Evolutionary conservation across 441 rosid species (phyloP).

Genomic region (Gossypium davidsonii): DNA sequence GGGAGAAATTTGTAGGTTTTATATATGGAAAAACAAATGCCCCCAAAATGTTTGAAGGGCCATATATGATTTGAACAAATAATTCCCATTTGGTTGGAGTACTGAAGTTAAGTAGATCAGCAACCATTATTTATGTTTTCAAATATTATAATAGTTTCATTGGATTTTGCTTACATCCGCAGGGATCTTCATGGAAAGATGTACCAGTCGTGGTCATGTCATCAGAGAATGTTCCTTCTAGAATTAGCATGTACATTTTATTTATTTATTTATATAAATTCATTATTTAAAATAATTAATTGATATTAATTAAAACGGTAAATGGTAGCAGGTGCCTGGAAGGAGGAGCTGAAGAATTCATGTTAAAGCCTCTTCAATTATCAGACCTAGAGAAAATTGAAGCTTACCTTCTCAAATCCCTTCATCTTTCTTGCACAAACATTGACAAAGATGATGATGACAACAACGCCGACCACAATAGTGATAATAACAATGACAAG

Average conservation of each 20-base stretch:
- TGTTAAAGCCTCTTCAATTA: slow-evolving; percentile 32
- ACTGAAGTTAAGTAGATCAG: no score
- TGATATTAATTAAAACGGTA: not conserved
- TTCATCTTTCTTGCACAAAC: slow-evolving; percentile 8
- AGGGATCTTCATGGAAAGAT: slow-evolving; percentile 39
- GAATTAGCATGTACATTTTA: slow-evolving; percentile 29
- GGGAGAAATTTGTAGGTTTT: no score
- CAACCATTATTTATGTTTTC: no score
- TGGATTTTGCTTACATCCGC: not conserved
- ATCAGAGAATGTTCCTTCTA: slow-evolving; percentile 39
- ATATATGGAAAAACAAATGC: no score
- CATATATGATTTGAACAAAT: no score
- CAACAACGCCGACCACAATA: no score
- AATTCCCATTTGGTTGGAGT: no score
- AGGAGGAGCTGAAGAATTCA: slow-evolving; percentile 41
- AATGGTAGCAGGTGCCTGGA: slow-evolving; percentile 30
- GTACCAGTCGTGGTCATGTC: slow-evolving; percentile 46
- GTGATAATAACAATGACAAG: no score
- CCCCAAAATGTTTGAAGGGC: no score
- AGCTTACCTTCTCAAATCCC: slow-evolving; percentile 26
- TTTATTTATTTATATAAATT: not conserved
- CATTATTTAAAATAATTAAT: not conserved
- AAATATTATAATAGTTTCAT: no score
- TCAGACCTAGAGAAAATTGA: slow-evolving; percentile 33
- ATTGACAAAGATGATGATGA: no score